Evolutionary conservation across 2,329 filamentous ascomycete genomes (phyloP), one percentile per base, ranked within the genome.

Genomic region (Monilinia vaccinii-corymbosi): DNA sequence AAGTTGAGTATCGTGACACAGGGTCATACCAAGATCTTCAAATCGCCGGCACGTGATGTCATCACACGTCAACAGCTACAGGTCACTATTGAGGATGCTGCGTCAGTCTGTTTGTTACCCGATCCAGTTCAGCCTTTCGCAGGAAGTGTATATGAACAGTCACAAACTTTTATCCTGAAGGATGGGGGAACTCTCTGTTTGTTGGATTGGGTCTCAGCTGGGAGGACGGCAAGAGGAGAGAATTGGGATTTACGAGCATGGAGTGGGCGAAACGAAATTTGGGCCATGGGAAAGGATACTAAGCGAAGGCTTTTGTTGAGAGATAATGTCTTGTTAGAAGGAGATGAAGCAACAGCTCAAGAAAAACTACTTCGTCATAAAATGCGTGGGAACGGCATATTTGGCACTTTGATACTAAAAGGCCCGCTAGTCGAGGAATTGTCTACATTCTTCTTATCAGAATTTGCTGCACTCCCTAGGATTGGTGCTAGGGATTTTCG

Each of bases 1-100:
- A 86, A 84, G 62, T 81, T 97, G 58, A 84, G 79, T 67, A 75
- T 86, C 40, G 81, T 83, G 62, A 87, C 84, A 0, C 84, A 86
- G 77, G 93, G 93, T 56, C 91, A 91, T 74, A 97, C 94, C 62
- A 99, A 97, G 76, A 85, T 99, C 68, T 97, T 96, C 81, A 96
- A 94, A 71, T 88, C 91, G 0, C 73, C 82, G 51, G 76, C 77
- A 58, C 75, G 75, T 40, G 75, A 81, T 46, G 73, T 82, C 14
- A 71, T 81, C 49, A 87, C 85, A 1, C 77, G 78, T 23, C 86
- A 88, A 72, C 76, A 71, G 1, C 72, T 88, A 61, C 71, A 75
- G 14, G 78, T 82, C 36, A 72, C 72, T 3, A 74, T 88, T 56
- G 75, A 77, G 28, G 67, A 76, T 16, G 76, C 73, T 25, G 82